These are phyloP conservation scores for Cercospora brassicicola DNA, from an alignment of 2,329 filamentous ascomycete genomes.

Conservation along the genomic window DNA sequence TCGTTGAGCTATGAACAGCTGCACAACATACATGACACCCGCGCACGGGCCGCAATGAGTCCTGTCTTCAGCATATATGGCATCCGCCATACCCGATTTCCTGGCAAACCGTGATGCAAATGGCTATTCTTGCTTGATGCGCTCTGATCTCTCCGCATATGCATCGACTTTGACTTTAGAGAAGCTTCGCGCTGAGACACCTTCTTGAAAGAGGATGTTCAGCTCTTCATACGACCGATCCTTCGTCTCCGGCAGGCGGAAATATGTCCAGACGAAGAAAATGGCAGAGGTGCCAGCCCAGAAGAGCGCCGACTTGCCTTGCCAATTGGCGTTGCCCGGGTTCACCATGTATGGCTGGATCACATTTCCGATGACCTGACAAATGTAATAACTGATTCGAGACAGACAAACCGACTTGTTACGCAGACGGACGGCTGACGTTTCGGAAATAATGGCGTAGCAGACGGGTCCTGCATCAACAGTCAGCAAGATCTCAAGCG, in stretches of 20 bases:
- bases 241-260: constrained; percentile 44
- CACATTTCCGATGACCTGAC: constrained; percentile 39
- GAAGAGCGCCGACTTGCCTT: constrained; percentile 45
- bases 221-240: constrained; percentile 46
- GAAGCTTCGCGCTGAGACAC: constrained; percentile 40
- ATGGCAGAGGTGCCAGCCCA: constrained; percentile 40
- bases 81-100: neutral
- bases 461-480: constrained; percentile 34
- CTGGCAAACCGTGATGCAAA: neutral
- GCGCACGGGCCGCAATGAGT: neutral
- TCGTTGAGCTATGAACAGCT: neutral
- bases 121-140: constrained; percentile 10
- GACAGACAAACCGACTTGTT: constrained; percentile 35
- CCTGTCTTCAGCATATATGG: neutral
- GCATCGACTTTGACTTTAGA: constrained; percentile 28
- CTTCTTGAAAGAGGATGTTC: constrained; percentile 44
- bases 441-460: constrained; percentile 38
- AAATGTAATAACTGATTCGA: constrained; percentile 35
- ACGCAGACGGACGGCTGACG: constrained; percentile 34
- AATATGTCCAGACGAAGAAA: constrained; percentile 41
- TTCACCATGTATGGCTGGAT: constrained; percentile 43
- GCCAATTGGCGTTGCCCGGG: constrained; percentile 34
- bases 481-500: neutral
- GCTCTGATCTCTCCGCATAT: constrained; percentile 13
- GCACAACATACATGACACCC: neutral